These are phyloP conservation scores for Moricandia arvensis DNA, from an alignment of 345 rosid species.

Conservation along the genomic window DNA sequence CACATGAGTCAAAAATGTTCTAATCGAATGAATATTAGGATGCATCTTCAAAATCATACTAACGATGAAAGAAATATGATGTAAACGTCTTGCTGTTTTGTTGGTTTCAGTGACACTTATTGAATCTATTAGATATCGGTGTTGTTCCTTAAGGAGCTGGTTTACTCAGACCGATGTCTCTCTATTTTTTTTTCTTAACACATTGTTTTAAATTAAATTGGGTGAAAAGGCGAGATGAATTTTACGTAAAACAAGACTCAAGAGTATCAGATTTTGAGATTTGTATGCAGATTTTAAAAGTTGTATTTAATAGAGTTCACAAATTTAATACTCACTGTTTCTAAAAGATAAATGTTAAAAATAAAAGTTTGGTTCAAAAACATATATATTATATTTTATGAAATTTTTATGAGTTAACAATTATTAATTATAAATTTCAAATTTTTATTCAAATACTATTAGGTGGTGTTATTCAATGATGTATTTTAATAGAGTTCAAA, in stretches of 20 bases:
- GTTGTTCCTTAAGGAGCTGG: neutral
- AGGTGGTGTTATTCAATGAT: no score
- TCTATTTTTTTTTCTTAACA: neutral
- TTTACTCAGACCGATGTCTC: neutral
- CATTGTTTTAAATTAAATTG: neutral
- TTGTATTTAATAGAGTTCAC: no score
- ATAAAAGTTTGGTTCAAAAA: no score
- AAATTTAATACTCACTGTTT: no score
- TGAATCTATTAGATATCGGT: neutral
- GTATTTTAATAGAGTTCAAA: no score
- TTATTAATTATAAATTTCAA: no score
- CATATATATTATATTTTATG: no score
- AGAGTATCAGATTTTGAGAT: no score
- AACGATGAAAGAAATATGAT: neutral
- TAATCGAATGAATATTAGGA: neutral
- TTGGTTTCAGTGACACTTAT: neutral
- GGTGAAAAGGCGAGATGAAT: neutral
- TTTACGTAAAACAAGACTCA: neutral
- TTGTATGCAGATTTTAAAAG: no score
- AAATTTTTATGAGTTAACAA: no score
- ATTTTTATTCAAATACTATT: no score
- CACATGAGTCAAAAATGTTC: neutral
- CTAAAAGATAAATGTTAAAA: no score
- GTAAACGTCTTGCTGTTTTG: neutral
- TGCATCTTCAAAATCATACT: neutral